Evolutionary conservation across 352 stramenopile species (phyloP).

Genomic region (Elongisporangium prolatum): DNA sequence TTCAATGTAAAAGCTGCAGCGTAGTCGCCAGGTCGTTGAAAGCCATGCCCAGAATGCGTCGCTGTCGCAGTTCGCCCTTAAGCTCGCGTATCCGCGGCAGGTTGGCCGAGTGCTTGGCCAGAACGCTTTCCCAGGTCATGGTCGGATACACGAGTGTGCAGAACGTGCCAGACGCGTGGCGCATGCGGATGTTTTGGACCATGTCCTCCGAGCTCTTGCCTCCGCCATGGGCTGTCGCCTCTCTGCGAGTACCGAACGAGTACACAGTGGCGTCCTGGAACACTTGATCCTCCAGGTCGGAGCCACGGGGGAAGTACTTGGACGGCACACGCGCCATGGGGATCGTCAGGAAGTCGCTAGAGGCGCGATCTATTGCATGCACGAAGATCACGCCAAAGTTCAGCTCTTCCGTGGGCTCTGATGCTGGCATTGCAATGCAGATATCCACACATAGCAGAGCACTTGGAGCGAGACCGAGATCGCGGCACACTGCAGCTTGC

Average conservation of each 20-base stretch:
- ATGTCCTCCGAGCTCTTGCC: conserved; percentile 78
- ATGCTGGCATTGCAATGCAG: conserved; percentile 5
- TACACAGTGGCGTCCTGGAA: conserved; percentile 66
- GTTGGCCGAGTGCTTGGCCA: conserved; percentile 25
- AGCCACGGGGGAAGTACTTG: conserved; percentile 6
- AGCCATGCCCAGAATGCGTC: conserved; percentile 49
- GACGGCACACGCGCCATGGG: conserved; percentile 34
- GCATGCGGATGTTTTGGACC: conserved; percentile 86
- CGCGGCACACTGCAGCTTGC: conserved; percentile 16
- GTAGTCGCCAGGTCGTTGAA: conserved; percentile 32
- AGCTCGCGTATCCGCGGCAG: conserved; percentile 41
- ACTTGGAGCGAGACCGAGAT: conserved; percentile 17
- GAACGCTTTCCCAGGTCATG: conserved; percentile 41
- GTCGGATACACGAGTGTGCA: conserved; percentile 59
- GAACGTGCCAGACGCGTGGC: conserved; percentile 75
- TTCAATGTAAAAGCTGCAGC: conserved; percentile 27
- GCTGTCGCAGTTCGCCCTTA: conserved; percentile 45
- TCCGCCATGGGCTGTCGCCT: conserved; percentile 54
- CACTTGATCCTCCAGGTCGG: conserved; percentile 19
- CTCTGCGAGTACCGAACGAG: conserved; percentile 51
- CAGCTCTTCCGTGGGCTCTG: conserved; percentile 7
- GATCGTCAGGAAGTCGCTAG: conserved; percentile 43
- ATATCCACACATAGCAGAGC: conserved; percentile 57
- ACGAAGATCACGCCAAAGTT: conserved; percentile 65
- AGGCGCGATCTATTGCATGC: conserved; percentile 16